phyloP scores from a whole-genome alignment of 345 rosid genomes.

The Anacardium occidentale region DNA sequence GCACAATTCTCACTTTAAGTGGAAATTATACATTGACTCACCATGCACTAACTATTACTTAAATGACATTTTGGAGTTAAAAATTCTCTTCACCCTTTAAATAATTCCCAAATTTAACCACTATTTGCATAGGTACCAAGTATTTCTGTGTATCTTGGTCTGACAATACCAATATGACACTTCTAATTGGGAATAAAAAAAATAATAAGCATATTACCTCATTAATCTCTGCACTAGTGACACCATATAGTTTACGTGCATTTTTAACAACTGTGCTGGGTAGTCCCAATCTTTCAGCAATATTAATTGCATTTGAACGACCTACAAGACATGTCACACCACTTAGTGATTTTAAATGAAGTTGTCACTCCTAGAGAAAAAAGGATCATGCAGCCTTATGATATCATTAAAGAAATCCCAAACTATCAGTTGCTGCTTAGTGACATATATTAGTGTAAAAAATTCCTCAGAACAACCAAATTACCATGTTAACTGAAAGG shows the following conservation, averaged over 20 bases:
- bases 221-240: slow-evolving; percentile 85
- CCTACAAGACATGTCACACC: slow-evolving; percentile 41
- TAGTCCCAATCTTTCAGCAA: slow-evolving; percentile 83
- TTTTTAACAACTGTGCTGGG: slow-evolving; percentile 43
- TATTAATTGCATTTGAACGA: slow-evolving; percentile 86
- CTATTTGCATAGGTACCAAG: not conserved
- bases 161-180: too few relatives aligned
- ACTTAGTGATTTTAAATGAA: slow-evolving; percentile 1
- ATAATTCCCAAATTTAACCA: not conserved
- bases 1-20: not conserved
- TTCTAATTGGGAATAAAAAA: too few relatives aligned
- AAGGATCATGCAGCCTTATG: not conserved
- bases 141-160: not conserved
- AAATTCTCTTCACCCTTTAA: not conserved
- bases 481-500: not conserved
- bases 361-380: not conserved
- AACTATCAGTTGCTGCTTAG: slow-evolving; percentile 4
- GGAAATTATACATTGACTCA: not conserved
- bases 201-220: slow-evolving; percentile 37
- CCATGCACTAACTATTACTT: not conserved
- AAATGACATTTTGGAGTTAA: not conserved
- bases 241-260: slow-evolving; percentile 69
- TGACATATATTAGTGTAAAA: slow-evolving; percentile 3
- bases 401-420: not conserved
- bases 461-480: not conserved